Base-by-base conservation (phyloP, 2,329 filamentous ascomycete genomes). In the Hypoxylon sp. region DNA sequence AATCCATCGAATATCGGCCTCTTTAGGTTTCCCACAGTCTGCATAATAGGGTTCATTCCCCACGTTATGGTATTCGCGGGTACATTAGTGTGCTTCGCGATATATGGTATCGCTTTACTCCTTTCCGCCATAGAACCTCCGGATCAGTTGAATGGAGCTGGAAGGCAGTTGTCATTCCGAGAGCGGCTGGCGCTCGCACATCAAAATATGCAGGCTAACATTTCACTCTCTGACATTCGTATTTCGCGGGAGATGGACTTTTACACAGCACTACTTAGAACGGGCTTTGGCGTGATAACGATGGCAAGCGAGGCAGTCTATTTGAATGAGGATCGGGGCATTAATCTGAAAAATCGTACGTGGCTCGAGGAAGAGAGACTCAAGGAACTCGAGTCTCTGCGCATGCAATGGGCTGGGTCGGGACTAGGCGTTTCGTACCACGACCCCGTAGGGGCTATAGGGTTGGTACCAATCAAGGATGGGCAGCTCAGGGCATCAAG, bases 291-390 rank as follows among this genome's bases (percentile, higher is more conserved):
- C 10, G 90, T 95, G 11, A 89, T 98, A 67, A 97, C 93, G 0
- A 95, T 97, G 79, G 96, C 96, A 0, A 97, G 93, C 74, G 94
- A 98, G 79, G 95, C 95, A 2, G 96, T 98, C 0, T 98, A 97
- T 76, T 84, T 99, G 10, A 97, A 98, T 68, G 95, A 98, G 79
- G 95, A 95, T 50, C 88, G 88, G 44, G 86, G 86, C 1, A 89
- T 98, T 56, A 90, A 88, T 67, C 83, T 97, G 2, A 89, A 90
- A 70, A 84, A 87, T 37, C 90, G 90, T 80, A 98, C 96, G 0
- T 99, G 96, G 95, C 83, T 98, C 2, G 96, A 99, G 77, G 92
- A 95, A 73, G 92, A 97, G 72, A 88, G 94, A 5, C 84, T 95
- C 8, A 86, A 89, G 48, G 93, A 98, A 75, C 84, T 97, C 2